Conservation (phyloP, 78 protist genomes). For the Capsaspora owczarzaki region DNA sequence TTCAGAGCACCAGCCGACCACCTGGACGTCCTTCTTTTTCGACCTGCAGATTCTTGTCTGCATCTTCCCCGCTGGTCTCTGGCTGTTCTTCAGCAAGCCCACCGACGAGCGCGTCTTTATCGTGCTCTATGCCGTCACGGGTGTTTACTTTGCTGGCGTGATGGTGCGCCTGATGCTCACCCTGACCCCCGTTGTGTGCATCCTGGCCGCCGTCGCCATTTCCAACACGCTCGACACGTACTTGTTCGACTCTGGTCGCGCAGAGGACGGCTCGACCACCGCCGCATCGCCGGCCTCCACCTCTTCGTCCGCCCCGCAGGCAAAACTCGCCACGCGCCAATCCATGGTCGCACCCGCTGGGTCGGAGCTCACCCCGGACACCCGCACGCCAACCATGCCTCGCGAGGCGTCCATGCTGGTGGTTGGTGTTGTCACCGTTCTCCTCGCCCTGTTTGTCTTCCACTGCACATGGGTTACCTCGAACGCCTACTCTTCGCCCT, state of each 20-base stretch:
- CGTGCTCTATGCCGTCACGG: constrained; percentile 71
- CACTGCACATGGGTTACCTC: constrained; percentile 95
- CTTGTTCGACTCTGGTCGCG: constrained; percentile 5
- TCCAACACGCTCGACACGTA: constrained; percentile 49
- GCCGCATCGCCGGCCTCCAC: constrained; percentile 7
- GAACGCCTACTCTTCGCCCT: constrained; percentile 96
- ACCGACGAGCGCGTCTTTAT: constrained; percentile 79
- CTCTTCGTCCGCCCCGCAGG: neutral
- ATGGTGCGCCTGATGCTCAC: constrained; percentile 97
- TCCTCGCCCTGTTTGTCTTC: constrained; percentile 67
- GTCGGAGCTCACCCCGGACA: too few species aligned
- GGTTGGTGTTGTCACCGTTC: constrained; percentile 38
- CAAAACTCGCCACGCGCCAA: neutral
- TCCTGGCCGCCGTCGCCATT: constrained; percentile 81
- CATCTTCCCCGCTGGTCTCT: constrained; percentile 88
- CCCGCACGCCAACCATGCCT: neutral
- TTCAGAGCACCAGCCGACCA: constrained; percentile 94
- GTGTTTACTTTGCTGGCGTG: constrained; percentile 89
- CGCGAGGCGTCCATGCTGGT: constrained; percentile 16
- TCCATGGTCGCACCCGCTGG: too few species aligned
- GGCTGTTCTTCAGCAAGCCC: constrained; percentile 67
- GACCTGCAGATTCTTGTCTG: constrained; percentile 84
- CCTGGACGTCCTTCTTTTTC: constrained; percentile 87
- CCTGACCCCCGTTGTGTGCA: constrained; percentile 89
- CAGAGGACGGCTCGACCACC: neutral